phyloP scores from a whole-genome alignment of 768 basidiomycete species.

The Mycena amicta region DNA sequence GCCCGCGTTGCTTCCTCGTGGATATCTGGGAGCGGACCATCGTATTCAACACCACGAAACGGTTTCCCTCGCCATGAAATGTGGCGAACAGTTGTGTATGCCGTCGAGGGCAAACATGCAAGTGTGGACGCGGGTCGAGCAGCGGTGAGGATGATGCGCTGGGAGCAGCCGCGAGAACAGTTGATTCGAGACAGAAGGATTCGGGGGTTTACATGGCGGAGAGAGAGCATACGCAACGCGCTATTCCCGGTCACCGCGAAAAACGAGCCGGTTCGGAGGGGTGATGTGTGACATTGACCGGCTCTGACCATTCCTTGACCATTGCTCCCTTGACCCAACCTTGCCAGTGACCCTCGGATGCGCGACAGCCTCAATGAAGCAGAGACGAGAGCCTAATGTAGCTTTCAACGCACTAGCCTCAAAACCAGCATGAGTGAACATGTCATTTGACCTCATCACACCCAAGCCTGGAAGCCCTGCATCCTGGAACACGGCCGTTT shows the following conservation, averaged over 20 bases:
- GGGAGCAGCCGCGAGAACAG: background rate
- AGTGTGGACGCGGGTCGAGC: too few relatives aligned
- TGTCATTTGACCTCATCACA: slow-evolving; percentile 30
- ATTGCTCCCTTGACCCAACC: too few relatives aligned
- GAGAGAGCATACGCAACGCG: slow-evolving; percentile 15
- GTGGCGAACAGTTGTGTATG: background rate
- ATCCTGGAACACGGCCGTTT: slow-evolving; percentile 31
- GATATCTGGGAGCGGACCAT: slow-evolving; percentile 34
- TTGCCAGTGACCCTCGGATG: too few relatives aligned
- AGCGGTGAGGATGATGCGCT: too few relatives aligned
- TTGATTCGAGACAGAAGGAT: background rate
- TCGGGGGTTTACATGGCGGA: slow-evolving; percentile 11
- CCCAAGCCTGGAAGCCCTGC: slow-evolving; percentile 27
- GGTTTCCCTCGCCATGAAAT: slow-evolving; percentile 41
- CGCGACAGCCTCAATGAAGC: too few relatives aligned
- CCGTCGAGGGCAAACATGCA: background rate
- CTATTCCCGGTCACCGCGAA: slow-evolving; percentile 9
- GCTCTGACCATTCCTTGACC: background rate
- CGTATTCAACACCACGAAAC: slow-evolving; percentile 32
- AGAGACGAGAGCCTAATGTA: background rate
- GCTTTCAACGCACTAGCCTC: background rate
- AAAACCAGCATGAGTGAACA: slow-evolving; percentile 22
- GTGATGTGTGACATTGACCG: background rate
- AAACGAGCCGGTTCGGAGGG: slow-evolving; percentile 19
- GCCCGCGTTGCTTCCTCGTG: slow-evolving; percentile 74